Evolutionary conservation across 2,329 filamentous ascomycete genomes (phyloP), one percentile per base, ranked within the genome.

Genomic region (Penicillium corylophilum): DNA sequence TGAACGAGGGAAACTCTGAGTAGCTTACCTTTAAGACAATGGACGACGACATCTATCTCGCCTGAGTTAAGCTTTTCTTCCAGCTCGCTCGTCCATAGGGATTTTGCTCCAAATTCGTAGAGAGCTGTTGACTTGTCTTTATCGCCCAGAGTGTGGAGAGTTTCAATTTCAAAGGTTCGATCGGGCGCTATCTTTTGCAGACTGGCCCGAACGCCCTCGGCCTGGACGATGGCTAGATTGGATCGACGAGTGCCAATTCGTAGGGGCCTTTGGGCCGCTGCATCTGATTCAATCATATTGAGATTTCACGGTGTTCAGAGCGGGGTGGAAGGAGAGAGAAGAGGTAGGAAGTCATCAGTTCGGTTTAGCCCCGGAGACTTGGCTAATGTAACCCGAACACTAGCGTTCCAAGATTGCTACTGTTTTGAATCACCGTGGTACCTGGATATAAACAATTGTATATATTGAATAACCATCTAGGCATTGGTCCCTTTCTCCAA

Each of bases 81-180:
- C 42, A 96, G 79, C 75, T 96, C 91, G 57, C 88, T 83, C 6
- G 92, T 96, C 92, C 92, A 96, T 16, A 60, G 53, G 23, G 53
- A 59, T 23, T 59, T 60, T 3, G 49, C 56, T 1, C 53, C 51
- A 23, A 60, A 53, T 35, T 56, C 51, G n/a, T 51, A 39, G 23
- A 56, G 51, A 2, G 56, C 48, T 5, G 44, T 56, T 16, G 48
- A 38, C 41, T 57, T 55, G 44, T 57, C 54, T 15, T 44, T 35
- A 20, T 57, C 54, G 12, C 54, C 54, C 2, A 50, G 48, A 18
- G 51, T 44, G 4, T 41, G 50, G 15, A 57, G 24, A 2, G 46
- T 42, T 35, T 52, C 24, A 33, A 47, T 52, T 44, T 50, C 39
- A 26, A 55, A 57, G 20, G 40, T 42, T 13, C 24, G 46, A 4